phyloP scores from a whole-genome alignment of 495 filamentous ascomycete genomes.

The Amniculicola lignicola region DNA sequence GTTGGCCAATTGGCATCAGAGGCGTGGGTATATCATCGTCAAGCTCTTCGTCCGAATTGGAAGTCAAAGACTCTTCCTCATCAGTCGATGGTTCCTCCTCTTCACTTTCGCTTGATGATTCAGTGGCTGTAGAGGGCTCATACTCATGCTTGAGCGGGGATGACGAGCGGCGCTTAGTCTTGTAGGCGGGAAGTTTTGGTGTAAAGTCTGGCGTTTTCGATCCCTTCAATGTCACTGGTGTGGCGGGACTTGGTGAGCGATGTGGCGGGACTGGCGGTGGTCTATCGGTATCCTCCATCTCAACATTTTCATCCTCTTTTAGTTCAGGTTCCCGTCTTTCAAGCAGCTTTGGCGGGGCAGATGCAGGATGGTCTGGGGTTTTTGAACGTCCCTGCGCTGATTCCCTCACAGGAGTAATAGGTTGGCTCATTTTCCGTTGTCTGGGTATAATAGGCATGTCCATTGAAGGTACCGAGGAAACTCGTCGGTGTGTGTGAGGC shows the following conservation, averaged over 20 bases:
- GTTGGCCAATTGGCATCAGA: slow-evolving; percentile 24
- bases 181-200: slow-evolving; percentile 35
- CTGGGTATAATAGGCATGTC: slow-evolving; percentile 59
- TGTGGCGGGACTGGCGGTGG: slow-evolving; percentile 47
- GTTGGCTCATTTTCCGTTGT: slow-evolving; percentile 49
- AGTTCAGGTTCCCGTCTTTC: slow-evolving; percentile 21
- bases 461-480: slow-evolving; percentile 58
- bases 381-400: background rate
- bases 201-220: slow-evolving; percentile 44
- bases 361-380: slow-evolving; percentile 28
- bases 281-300: too few species aligned
- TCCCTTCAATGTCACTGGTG: slow-evolving; percentile 50
- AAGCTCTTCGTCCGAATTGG: slow-evolving; percentile 55
- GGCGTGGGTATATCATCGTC: slow-evolving; percentile 46
- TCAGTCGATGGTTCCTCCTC: slow-evolving; percentile 34
- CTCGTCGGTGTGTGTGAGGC: slow-evolving; percentile 43
- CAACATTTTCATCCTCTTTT: slow-evolving; percentile 12
- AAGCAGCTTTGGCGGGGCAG: slow-evolving; percentile 42
- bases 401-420: slow-evolving; percentile 36
- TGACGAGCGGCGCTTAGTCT: slow-evolving; percentile 64
- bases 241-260: slow-evolving; percentile 48
- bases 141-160: slow-evolving; percentile 98
- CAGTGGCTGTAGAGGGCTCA: slow-evolving; percentile 78
- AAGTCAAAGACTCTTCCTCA: slow-evolving; percentile 36
- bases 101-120: slow-evolving; percentile 48